Evolutionary conservation across 2,329 filamentous ascomycete species (phyloP), one percentile per base, ranked within the genome.

Genomic region (Aspergillus felis): DNA sequence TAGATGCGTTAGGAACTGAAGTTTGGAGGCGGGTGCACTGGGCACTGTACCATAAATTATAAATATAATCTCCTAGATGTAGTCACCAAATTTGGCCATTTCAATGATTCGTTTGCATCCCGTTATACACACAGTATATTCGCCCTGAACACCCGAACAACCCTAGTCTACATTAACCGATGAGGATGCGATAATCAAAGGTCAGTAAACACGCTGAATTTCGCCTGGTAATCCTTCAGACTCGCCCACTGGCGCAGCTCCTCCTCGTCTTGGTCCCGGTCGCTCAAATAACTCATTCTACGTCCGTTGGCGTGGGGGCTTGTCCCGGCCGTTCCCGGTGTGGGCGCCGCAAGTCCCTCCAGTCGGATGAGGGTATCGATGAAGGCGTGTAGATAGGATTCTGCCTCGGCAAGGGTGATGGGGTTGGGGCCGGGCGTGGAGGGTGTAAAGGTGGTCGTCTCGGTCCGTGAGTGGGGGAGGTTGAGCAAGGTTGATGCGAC

Each of bases 401-500:
- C 88, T 10, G 88, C 85, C 71, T 85, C 81, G 32, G 80, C 69
- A 20, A 64, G 61, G 7, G 68, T 72, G 49, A 75, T 62, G 3
- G 66, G 60, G 35, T 73, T 71, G 1, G 66, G 66, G 1, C 64
- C 68, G 5, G 67, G 51, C n/a, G 62, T 52, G 14, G 57, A 51
- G 12, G 59, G 28, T 41, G 82, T 83, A 27, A 79, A 75, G 46
- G 79, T 74, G 51, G 61, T 29, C 27, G 55, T 50, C 29, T 57
- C 53, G 24, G 54, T 38, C 9, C 51, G 56, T 8, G 57, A 55
- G 8, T 80, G 78, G 1, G 84, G 82, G 1, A 81, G 78, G 60
- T 89, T 86, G 51, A 95, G 82, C 7, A 96, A 81, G 0, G 91
- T 94, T 28, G 87, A 88, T 1, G 91, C 91, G 42, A 96, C 88